Evolutionary conservation across 805 yeast species (phyloP).

Genomic region (Yueomyces sinensis): DNA sequence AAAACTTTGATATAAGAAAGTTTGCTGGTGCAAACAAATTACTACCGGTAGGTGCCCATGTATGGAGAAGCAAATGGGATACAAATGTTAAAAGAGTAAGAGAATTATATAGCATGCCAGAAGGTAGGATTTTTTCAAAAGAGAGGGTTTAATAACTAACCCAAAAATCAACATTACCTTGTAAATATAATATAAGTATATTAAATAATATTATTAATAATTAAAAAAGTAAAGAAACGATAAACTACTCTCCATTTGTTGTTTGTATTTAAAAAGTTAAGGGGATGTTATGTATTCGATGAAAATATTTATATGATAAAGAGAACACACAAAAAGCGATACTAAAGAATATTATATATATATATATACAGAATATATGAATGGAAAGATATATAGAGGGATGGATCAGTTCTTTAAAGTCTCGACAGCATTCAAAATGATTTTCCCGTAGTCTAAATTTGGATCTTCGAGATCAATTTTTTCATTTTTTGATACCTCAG

Average conservation of each 20-base stretch:
- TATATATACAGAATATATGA: too few relatives aligned
- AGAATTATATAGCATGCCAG: conserved; percentile 54
- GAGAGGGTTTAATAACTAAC: conserved; percentile 31
- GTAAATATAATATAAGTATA: too few relatives aligned
- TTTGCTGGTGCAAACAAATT: conserved; percentile 46
- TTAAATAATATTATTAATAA: too few relatives aligned
- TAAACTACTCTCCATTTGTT: not conserved
- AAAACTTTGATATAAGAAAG: conserved; percentile 55
- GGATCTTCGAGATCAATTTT: conserved; percentile 75
- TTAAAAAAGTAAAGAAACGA: too few relatives aligned
- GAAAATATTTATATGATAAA: too few relatives aligned
- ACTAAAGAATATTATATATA: too few relatives aligned
- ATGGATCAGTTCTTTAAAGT: too few relatives aligned
- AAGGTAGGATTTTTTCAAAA: conserved; percentile 63
- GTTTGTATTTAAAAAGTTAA: not conserved
- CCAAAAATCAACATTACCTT: too few relatives aligned
- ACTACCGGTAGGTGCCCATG: conserved; percentile 79
- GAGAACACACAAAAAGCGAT: too few relatives aligned
- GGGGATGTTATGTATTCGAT: not conserved
- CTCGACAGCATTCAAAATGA: conserved; percentile 52
- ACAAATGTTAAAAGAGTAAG: conserved; percentile 57
- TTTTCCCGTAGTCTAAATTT: conserved; percentile 70
- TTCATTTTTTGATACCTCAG: conserved; percentile 26
- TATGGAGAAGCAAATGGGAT: conserved; percentile 83
- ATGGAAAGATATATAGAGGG: too few relatives aligned